Conservation (phyloP, 352 stramenopile genomes). For the Achlya hypogyna region DNA sequence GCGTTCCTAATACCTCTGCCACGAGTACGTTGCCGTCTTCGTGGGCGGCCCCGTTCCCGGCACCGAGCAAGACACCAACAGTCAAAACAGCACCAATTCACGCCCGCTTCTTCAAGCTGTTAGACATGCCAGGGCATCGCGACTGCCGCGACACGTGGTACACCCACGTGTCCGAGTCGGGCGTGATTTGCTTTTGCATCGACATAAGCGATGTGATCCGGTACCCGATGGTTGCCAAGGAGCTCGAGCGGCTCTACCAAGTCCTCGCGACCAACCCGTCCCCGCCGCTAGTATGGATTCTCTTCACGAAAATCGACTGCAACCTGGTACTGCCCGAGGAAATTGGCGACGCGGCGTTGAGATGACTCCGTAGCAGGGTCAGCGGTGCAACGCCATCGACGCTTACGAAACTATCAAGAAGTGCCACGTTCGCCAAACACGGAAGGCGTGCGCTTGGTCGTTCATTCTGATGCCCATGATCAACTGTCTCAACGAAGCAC, state of each 20-base stretch:
- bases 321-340: not conserved
- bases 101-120: not conserved
- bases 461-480: not conserved
- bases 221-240: not conserved
- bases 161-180: not conserved
- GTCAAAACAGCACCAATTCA: not conserved
- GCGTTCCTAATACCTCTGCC: not conserved
- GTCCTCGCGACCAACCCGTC: not conserved
- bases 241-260: not conserved
- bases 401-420: not conserved
- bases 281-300: not conserved
- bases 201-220: not conserved
- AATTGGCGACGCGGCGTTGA: too few relatives aligned
- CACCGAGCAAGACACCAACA: not conserved
- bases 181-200: not conserved
- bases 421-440: not conserved
- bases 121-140: not conserved
- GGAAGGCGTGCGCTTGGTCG: not conserved
- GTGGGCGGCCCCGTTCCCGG: not conserved
- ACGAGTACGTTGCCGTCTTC: not conserved
- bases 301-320: not conserved
- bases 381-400: not conserved
- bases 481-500: not conserved
- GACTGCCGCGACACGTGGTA: not conserved
- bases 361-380: not conserved